Evolutionary conservation across 2,329 filamentous ascomycete species (phyloP).

Genomic region (Clonostachys rhizophaga): DNA sequence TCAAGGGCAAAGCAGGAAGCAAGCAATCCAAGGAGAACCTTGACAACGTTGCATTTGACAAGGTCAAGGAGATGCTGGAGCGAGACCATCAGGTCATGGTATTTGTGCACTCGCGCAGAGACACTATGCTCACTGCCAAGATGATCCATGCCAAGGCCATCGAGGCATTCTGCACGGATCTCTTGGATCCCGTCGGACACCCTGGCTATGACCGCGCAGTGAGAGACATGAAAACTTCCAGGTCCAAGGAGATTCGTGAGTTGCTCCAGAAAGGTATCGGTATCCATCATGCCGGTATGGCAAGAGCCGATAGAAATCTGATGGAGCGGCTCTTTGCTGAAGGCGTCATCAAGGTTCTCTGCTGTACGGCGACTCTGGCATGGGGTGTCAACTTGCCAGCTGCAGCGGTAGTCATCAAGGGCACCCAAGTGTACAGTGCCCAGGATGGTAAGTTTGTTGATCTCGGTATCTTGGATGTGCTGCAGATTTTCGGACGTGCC

Average conservation of each 20-base stretch:
- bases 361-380: slow-evolving; percentile 94
- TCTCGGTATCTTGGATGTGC: slow-evolving; percentile 89
- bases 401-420: slow-evolving; percentile 95
- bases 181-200: slow-evolving; percentile 79
- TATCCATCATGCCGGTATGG: slow-evolving; percentile 96
- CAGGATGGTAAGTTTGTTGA: slow-evolving; percentile 97
- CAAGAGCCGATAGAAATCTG: slow-evolving; percentile 88
- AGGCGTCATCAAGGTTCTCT: slow-evolving; percentile 93
- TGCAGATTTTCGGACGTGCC: slow-evolving; percentile 97
- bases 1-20: slow-evolving; percentile 82
- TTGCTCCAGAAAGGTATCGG: slow-evolving; percentile 87
- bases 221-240: slow-evolving; percentile 80
- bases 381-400: slow-evolving; percentile 99
- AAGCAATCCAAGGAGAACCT: slow-evolving; percentile 85
- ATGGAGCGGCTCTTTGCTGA: slow-evolving; percentile 89
- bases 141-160: slow-evolving; percentile 82
- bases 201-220: slow-evolving; percentile 76
- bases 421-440: slow-evolving; percentile 93
- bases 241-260: slow-evolving; percentile 82
- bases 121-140: slow-evolving; percentile 84
- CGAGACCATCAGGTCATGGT: slow-evolving; percentile 98
- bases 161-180: slow-evolving; percentile 71
- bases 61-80: slow-evolving; percentile 89
- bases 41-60: slow-evolving; percentile 84
- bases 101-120: slow-evolving; percentile 94